Evolutionary conservation across 371 early-diverging fungal species (phyloP).

Genomic region (Sporodiniella umbellata): DNA sequence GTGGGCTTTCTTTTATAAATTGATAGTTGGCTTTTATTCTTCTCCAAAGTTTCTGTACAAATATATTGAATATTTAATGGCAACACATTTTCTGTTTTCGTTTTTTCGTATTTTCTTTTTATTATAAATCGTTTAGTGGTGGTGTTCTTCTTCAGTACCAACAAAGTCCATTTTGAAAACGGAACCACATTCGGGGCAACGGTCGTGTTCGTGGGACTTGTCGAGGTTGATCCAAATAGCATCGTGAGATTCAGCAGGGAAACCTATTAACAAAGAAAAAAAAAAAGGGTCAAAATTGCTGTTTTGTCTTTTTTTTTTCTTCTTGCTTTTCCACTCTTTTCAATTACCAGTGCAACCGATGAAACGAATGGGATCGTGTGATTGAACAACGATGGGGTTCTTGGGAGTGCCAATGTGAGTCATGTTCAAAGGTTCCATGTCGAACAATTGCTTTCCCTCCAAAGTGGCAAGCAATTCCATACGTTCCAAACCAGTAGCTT

Average conservation of each 20-base stretch:
- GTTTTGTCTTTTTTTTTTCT: background rate
- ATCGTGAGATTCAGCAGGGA: slow-evolving; percentile 88
- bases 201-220: slow-evolving; percentile 77
- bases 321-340: too few species aligned
- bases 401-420: slow-evolving; percentile 77
- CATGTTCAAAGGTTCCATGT: slow-evolving; percentile 79
- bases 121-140: too few species aligned
- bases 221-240: slow-evolving; percentile 78
- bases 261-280: too few species aligned
- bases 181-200: slow-evolving; percentile 96
- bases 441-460: slow-evolving; percentile 87
- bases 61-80: background rate
- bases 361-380: slow-evolving; percentile 79
- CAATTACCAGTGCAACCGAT: slow-evolving; percentile 96
- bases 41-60: too few species aligned
- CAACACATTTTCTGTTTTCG: background rate
- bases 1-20: too few species aligned
- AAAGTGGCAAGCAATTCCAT: slow-evolving; percentile 82
- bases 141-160: slow-evolving; percentile 46
- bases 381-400: slow-evolving; percentile 86
- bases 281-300: too few species aligned
- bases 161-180: slow-evolving; percentile 66
- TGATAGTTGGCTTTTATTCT: too few species aligned
- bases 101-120: too few species aligned
- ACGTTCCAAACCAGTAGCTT: slow-evolving; percentile 92